Conservation (phyloP, 441 rosid genomes). For the Macaranga tanarius region DNA sequence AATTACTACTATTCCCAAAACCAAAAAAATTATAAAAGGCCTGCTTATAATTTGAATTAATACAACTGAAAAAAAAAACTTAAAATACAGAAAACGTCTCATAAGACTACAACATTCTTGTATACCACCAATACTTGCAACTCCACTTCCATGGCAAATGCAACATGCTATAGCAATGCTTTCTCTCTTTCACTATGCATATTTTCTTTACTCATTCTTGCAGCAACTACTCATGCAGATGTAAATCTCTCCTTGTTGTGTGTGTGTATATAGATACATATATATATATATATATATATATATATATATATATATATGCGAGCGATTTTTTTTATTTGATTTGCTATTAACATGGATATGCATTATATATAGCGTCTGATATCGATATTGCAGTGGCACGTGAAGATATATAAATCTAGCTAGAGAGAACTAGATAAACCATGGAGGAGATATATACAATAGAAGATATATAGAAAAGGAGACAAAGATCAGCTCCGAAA, state of each 20-base stretch:
- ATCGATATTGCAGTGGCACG: not conserved
- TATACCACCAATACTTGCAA: not conserved
- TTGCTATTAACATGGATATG: too few species aligned
- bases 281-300: too few species aligned
- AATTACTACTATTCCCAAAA: too few species aligned
- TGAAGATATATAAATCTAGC: not conserved
- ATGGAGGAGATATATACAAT: conserved; percentile 38
- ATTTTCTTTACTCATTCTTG: not conserved
- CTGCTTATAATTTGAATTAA: too few species aligned
- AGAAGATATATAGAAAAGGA: conserved; percentile 36
- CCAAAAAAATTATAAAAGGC: too few species aligned
- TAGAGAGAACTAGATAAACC: conserved; percentile 39
- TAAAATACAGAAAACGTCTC: not conserved
- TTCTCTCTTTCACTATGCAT: not conserved
- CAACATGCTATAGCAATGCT: not conserved
- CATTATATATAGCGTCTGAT: not conserved
- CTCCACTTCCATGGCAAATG: not conserved
- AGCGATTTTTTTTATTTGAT: too few species aligned
- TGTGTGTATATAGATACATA: too few species aligned
- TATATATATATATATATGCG: too few species aligned
- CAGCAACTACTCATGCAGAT: not conserved
- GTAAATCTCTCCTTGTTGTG: not conserved
- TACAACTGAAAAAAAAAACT: too few species aligned
- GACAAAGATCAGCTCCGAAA: conserved; percentile 29
- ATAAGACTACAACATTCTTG: not conserved